Base-by-base conservation (phyloP, 2,329 filamentous ascomycete species). In the Phaeophleospora eucalypticola region DNA sequence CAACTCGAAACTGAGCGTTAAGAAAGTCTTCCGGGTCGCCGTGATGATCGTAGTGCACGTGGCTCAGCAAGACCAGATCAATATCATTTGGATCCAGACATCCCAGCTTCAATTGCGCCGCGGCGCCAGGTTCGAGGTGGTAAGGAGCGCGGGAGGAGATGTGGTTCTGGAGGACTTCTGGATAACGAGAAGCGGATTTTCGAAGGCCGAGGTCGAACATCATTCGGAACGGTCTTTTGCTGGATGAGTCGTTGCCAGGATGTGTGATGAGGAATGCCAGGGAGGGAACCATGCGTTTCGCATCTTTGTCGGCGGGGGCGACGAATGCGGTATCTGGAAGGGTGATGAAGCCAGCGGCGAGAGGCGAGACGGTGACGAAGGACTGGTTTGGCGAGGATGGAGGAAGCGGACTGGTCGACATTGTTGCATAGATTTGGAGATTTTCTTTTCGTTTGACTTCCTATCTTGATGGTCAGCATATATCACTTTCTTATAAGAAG, bases 31-130 rank as follows among this genome's bases (percentile, higher is more conserved):
- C 62, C 0, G 77, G 75, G 3, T 75, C 78, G n/a, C 78, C 79
- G 32, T 76, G 68, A 51, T 81, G 79, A 54, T 82, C 78, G 69
- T 76, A 80, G 54, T 82, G 78, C 1, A 64, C 62, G 48, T 82
- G 79, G 53, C 71, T 76, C 1, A 79, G 59, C 6, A 81, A 64
- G 3, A 76, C 65, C 4, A 63, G 60, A 44, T 73, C 59, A 12
- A 74, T 61, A 6, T 67, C 63, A 7, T 49, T 48, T 1, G 70
- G 64, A 3, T 60, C 49, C 1, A 74, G 43, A 1, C 67, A 68
- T 4, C 70, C 71, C 4, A 44, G 39, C 18, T 39, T 51, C 48
- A 40, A 60, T 58, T 33, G 78, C 54, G 61, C 68, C 4, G 67
- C 68, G 12, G 70, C 71, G 47, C 76, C 76, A 0, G 74, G 74